Conservation (phyloP, 768 basidiomycete species). For the Xerocomus spinulosus region DNA sequence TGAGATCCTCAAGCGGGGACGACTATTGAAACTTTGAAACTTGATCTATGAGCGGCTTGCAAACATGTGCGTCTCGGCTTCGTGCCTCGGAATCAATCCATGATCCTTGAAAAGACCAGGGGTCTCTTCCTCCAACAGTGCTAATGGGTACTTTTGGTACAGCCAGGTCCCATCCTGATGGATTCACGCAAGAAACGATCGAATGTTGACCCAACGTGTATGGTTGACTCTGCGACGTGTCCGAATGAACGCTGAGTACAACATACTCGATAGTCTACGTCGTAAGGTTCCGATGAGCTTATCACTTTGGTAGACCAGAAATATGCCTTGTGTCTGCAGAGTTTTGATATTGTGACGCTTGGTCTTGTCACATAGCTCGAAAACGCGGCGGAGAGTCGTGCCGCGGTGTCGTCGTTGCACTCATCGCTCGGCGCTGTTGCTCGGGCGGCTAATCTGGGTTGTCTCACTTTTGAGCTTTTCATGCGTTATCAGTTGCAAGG, state of each 20-base stretch:
- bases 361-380: conserved; percentile 23
- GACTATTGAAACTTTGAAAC: no score
- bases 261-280: not conserved
- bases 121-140: no score
- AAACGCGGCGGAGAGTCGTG: conserved; percentile 16
- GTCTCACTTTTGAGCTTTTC: conserved; percentile 14
- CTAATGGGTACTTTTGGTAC: no score
- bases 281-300: not conserved
- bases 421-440: conserved; percentile 1
- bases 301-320: not conserved
- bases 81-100: no score
- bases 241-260: not conserved
- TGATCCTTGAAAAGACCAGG: no score
- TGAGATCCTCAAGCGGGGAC: no score
- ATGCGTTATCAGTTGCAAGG: conserved; percentile 20
- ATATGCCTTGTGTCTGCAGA: not conserved
- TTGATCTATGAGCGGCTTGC: no score
- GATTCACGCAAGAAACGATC: no score
- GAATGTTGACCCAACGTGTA: no score
- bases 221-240: not conserved
- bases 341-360: not conserved
- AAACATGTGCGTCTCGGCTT: no score
- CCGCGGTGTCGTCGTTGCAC: conserved; percentile 4
- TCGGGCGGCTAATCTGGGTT: conserved; percentile 3
- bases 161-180: no score